Evolutionary conservation across 148 eudicot genomes (phyloP).

Genomic region (Polygonum aviculare): DNA sequence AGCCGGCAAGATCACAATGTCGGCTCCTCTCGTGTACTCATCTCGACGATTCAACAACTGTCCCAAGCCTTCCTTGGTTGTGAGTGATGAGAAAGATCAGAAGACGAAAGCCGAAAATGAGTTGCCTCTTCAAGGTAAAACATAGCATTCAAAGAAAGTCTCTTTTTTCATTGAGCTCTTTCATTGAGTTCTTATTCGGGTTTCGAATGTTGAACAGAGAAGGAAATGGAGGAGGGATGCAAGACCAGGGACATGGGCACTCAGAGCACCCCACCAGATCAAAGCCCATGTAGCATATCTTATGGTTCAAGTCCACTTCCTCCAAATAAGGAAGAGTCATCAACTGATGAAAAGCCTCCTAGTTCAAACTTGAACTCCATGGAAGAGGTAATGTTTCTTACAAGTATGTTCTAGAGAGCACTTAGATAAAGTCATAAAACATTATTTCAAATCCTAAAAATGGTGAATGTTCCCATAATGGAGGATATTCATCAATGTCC

Average conservation of each 20-base stretch:
- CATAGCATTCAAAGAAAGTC: background rate
- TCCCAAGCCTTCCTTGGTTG: constrained; percentile 8
- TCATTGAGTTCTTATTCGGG: background rate
- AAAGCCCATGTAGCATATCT: constrained; percentile 38
- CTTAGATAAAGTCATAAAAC: background rate
- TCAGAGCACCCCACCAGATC: constrained; percentile 48
- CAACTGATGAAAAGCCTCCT: constrained; percentile 34
- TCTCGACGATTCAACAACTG: constrained; percentile 20
- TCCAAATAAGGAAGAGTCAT: constrained; percentile 47
- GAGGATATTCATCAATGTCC: background rate
- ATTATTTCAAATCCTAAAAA: background rate
- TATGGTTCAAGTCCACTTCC: constrained; percentile 37
- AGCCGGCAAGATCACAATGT: constrained; percentile 71
- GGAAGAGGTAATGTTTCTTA: constrained; percentile 30
- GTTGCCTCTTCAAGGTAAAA: constrained; percentile 8
- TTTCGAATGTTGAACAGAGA: background rate
- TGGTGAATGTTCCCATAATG: background rate
- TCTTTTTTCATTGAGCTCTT: background rate
- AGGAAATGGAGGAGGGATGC: constrained; percentile 3
- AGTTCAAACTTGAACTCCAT: constrained; percentile 22
- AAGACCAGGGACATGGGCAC: constrained; percentile 73
- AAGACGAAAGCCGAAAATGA: background rate
- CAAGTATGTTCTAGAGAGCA: background rate
- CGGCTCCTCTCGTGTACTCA: constrained; percentile 78
- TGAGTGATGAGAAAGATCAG: constrained; percentile 13